Base-by-base conservation (phyloP, 2,329 filamentous ascomycete species). In the Trichoderma sp. region DNA sequence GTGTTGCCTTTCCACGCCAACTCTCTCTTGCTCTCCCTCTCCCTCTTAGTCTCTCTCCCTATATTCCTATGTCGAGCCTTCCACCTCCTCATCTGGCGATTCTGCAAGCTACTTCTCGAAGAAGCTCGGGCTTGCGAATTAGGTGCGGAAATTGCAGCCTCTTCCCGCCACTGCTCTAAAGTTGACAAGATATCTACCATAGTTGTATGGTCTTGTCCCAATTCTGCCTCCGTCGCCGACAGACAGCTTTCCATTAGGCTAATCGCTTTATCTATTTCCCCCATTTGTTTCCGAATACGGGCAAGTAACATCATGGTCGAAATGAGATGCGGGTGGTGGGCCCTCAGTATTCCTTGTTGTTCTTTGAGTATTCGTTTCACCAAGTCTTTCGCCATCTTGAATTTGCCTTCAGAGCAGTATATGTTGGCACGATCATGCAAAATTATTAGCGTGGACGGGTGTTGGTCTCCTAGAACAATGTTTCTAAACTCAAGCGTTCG, bases 401-500 rank as follows among this genome's bases (percentile, higher is more conserved):
- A 43, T 6, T n/a, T 19, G 40, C 40, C 40, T 43, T 19, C 16
- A 43, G 40, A 19, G 19, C 40, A 43, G 40, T 43, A 43, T 6
- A 19, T n/a, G 3, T 8, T 19, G 0, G 40, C 40, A n/a, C 7
- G 13, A 35, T 63, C 27, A 13, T 35, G 8, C 33, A 56, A 63
- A 31, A 11, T 56, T 4, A 29, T 27, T 4, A 68, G 35, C 13
- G 49, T 68, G 2, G 43, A 6, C 2, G 57, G 66, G 29, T 68
- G 66, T 4, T 63, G 31, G 37, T 63, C 66, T 5, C 66, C 66
- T n/a, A 63, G 14, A 3, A 35, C 24, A 16, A n/a, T 40, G 5
- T 63, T 68, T 1, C 57, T 62, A 2, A 37, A 5, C 16, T 62
- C 57, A 10, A 68, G 8, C 13, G 35, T 35, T 10, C 47, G 57